phyloP scores from a whole-genome alignment of 1,284 basidiomycete species.

The Ustilago nuda region DNA sequence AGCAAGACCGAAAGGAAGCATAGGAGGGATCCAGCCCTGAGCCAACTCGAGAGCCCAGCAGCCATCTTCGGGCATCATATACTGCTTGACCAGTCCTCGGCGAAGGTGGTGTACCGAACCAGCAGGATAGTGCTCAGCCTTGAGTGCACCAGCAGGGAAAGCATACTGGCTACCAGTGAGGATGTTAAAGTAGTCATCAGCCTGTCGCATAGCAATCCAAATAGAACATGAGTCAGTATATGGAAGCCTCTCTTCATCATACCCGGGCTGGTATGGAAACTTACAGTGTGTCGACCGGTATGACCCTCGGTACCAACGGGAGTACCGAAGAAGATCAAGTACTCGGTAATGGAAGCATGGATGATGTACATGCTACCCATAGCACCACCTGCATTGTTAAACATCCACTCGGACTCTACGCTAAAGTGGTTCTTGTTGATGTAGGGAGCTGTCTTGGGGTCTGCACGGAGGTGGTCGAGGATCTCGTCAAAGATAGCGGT shows the following conservation, averaged over 20 bases:
- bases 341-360: constrained; percentile 88
- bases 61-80: constrained; percentile 90
- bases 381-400: constrained; percentile 97
- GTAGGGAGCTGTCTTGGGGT: constrained; percentile 57
- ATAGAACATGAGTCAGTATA: neutral
- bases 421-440: constrained; percentile 61
- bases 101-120: constrained; percentile 86
- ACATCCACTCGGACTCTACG: constrained; percentile 83
- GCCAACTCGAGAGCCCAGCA: constrained; percentile 97
- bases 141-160: constrained; percentile 81
- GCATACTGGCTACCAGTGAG: constrained; percentile 92
- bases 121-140: constrained; percentile 83
- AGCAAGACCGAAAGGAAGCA: constrained; percentile 85
- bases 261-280: neutral
- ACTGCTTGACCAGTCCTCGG: constrained; percentile 89
- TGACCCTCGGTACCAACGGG: constrained; percentile 97
- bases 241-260: neutral
- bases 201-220: constrained; percentile 65
- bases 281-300: constrained; percentile 83
- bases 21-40: constrained; percentile 74
- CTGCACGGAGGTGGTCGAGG: constrained; percentile 48
- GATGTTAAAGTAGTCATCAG: constrained; percentile 98
- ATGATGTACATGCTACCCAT: constrained; percentile 98
- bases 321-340: constrained; percentile 87
- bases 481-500: constrained; percentile 65